Base-by-base conservation (phyloP, 257 asterid genomes). In the Ocimum tenuiflorum region DNA sequence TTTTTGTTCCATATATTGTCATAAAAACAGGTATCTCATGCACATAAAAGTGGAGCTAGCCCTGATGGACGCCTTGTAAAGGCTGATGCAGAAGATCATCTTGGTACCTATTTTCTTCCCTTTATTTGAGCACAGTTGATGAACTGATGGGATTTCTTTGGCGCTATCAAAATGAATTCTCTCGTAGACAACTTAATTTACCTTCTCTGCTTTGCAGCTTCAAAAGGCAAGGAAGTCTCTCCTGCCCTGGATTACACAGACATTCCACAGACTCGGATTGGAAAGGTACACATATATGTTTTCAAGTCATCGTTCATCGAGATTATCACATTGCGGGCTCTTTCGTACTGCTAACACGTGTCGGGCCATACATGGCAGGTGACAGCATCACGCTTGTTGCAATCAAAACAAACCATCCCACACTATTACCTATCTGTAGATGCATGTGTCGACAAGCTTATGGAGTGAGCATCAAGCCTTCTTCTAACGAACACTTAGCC, bases 361-460 rank as follows among this genome's bases (percentile, higher is more conserved):
- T 31, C 12, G 14, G 7, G 39, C 12, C 35, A 60, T 67, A 63
- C 64, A 45, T 77, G 74, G 74, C 89, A 89, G 94, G 90, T 89
- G 70, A 89, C 96, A 29, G 95, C 96, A 68, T 83, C 91, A 11
- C 83, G 96, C 68, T 81, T 92, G 64, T 66, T 89, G 88, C 86
- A 82, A 56, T 89, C 97, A 20, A 92, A 89, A 66, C 97, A 92
- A 73, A 89, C 96, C 68, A 94, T 94, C 72, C 99, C 99, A 0
- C 99, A 94, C 80, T 94, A 94, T 74, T 94, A 94, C 82, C 77
- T 94, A 54, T 85, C 91, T 29, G 96, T 90, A 53, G 97, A 94
- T 81, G 76, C 97, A 73, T 82, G 99, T 43, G 95, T 94, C 1
- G 97, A 94, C 87, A 85, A 90, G 83, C 96, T 94, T 51, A 76